Conservation (phyloP, 345 rosid genomes). For the Citrus inodora region DNA sequence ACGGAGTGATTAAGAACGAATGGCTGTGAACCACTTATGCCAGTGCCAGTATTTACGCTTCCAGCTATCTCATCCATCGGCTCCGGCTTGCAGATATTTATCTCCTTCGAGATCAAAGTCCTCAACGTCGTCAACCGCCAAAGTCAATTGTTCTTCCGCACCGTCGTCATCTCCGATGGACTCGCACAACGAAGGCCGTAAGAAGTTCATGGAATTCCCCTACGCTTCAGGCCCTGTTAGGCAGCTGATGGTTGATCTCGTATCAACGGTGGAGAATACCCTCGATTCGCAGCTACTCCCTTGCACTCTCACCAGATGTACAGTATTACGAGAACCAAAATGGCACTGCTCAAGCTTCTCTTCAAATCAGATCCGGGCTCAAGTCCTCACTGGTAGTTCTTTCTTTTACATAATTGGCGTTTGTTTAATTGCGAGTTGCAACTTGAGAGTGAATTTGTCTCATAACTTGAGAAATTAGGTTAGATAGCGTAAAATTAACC, state of each 20-base stretch:
- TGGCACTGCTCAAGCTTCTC: slow-evolving; percentile 59
- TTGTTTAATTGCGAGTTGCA: neutral
- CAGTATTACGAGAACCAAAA: slow-evolving; percentile 47
- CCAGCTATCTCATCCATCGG: slow-evolving; percentile 6
- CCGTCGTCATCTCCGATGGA: slow-evolving; percentile 33
- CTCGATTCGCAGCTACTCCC: slow-evolving; percentile 56
- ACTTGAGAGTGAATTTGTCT: neutral
- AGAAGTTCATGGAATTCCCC: slow-evolving; percentile 60
- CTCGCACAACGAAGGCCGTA: slow-evolving; percentile 27
- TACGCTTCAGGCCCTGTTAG: slow-evolving; percentile 48
- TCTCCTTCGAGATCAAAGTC: slow-evolving; percentile 4
- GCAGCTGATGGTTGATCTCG: slow-evolving; percentile 56
- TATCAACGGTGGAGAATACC: slow-evolving; percentile 63
- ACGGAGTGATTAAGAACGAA: neutral
- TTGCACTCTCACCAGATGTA: slow-evolving; percentile 58
- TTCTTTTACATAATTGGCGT: neutral
- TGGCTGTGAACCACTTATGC: slow-evolving; percentile 41
- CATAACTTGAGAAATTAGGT: neutral
- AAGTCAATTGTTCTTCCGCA: slow-evolving; percentile 16
- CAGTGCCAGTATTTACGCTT: slow-evolving; percentile 23
- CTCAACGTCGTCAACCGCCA: slow-evolving; percentile 18
- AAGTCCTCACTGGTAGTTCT: slow-evolving; percentile 48
- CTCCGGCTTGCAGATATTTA: neutral
- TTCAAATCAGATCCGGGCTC: slow-evolving; percentile 57
- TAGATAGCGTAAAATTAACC: neutral